These are phyloP conservation scores for Fusarium secorum DNA, from an alignment of 2,329 filamentous ascomycete genomes.

Conservation along the genomic window DNA sequence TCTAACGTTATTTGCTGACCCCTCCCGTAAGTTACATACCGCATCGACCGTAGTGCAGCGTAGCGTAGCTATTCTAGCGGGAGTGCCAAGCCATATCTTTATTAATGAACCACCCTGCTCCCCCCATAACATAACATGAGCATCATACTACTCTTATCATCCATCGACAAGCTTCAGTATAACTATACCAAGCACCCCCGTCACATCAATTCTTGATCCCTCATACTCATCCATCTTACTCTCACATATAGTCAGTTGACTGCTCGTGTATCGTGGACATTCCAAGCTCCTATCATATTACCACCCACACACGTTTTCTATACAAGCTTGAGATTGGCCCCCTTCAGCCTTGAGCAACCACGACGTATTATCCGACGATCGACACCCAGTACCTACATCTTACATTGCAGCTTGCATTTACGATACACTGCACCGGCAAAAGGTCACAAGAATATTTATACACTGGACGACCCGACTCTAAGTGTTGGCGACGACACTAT, in stretches of 20 bases:
- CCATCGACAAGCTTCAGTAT: constrained; percentile 9
- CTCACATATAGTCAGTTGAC: constrained; percentile 2
- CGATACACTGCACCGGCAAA: constrained; percentile 7
- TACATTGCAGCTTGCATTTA: constrained; percentile 15
- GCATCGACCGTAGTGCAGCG: background rate
- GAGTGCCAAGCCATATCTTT: constrained; percentile 23
- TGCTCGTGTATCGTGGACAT: constrained; percentile 10
- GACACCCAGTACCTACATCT: constrained; percentile 28
- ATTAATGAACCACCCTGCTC: constrained; percentile 36
- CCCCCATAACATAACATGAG: constrained; percentile 17
- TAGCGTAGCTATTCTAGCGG: background rate
- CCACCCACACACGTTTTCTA: constrained; percentile 35
- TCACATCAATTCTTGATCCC: background rate
- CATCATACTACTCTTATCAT: constrained; percentile 28
- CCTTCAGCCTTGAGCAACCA: constrained; percentile 21
- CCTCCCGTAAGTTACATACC: constrained; percentile 27
- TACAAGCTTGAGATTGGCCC: constrained; percentile 36
- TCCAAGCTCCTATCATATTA: constrained; percentile 30
- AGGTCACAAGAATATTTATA: constrained; percentile 15
- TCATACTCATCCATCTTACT: background rate
- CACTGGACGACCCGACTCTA: background rate
- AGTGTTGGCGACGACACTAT: constrained; percentile 20
- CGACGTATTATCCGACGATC: constrained; percentile 23
- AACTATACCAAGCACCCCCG: constrained; percentile 22
- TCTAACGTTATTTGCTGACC: constrained; percentile 41